These are phyloP conservation scores for Taphrina populina DNA, from an alignment of 1,139 yeast genomes.

Conservation along the genomic window DNA sequence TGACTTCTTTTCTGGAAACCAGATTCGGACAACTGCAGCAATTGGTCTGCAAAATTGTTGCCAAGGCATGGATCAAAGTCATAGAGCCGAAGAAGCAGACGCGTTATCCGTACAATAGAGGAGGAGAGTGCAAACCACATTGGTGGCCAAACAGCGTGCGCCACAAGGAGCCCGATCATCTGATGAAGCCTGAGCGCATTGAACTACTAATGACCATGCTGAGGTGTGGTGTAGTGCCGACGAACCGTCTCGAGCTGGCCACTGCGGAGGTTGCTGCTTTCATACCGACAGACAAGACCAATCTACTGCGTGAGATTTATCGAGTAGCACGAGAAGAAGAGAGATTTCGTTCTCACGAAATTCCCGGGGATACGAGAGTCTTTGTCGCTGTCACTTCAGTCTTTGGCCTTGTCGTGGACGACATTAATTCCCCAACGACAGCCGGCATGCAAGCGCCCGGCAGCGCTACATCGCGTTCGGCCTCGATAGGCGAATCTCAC, in stretches of 20 bases:
- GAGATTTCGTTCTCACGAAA: conserved; percentile 26
- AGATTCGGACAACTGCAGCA: conserved; percentile 50
- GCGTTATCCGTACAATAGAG: conserved; percentile 59
- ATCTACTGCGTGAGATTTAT: conserved; percentile 44
- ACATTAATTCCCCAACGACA: conserved; percentile 9
- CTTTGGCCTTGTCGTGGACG: conserved; percentile 5
- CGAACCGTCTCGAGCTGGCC: conserved; percentile 43
- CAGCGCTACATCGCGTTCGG: background rate
- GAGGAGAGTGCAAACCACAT: conserved; percentile 53
- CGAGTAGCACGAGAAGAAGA: conserved; percentile 41
- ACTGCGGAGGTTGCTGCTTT: conserved; percentile 38
- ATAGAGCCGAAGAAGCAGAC: conserved; percentile 71
- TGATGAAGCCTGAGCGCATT: conserved; percentile 59
- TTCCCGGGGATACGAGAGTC: conserved; percentile 14
- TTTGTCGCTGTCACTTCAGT: conserved; percentile 26
- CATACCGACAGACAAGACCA: conserved; percentile 38
- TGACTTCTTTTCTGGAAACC: conserved; percentile 36
- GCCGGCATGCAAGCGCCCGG: background rate
- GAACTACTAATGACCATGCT: conserved; percentile 52
- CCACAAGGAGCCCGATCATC: conserved; percentile 70
- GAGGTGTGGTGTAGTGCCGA: conserved; percentile 43
- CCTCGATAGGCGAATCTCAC: background rate
- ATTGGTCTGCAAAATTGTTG: conserved; percentile 58
- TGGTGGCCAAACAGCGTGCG: conserved; percentile 70
- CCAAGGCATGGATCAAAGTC: conserved; percentile 65